Evolutionary conservation across 805 yeast species (phyloP), one percentile per base, ranked within the genome.

Genomic region (Candida maris): DNA sequence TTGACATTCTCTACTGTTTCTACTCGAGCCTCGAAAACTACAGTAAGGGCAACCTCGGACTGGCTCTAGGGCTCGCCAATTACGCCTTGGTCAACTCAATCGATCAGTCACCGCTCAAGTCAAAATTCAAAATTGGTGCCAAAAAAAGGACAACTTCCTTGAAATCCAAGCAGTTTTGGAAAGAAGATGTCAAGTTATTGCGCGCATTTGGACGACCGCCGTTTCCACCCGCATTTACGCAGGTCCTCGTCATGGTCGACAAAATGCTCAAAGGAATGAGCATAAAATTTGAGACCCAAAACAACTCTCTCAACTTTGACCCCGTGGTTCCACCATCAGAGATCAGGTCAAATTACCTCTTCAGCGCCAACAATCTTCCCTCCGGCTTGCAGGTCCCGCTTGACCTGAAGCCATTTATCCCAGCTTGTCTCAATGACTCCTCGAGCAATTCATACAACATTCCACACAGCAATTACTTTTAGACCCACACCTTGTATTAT

Each of bases 341-440:
- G 12, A 39, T 54, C 23, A 30, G 40, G 24, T 23, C 17, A 1
- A 19, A 34, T 7, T 46, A 45, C 19, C 37, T 54, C 8, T 55
- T 57, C 29, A 31, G 38, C 4, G 44, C 52, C 0, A 42, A 37
- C 16, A 41, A 45, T 20, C 43, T 57, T 6, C 60, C 61, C 1
- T 39, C 31, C 15, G 59, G 59, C 1, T 19, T 52, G 17, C 54
- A 54, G 20, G 53, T 55, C 3, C 60, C 61, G 10, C 23, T 55
- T 7, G 46, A 43, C 25, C 12, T 45, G 4, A 34, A 37, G 19
- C 29, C 24, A 15, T 55, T 39, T 23, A 16, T 37, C 1, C 61
- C 60, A 3, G 12, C 27, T 6, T 51, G 49, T 26, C 16, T 51
- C 16, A 24, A 32, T 10, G 19, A 37, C 3, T 27, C 18, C n/a